Conservation (phyloP, 345 rosid genomes). For the Euphorbia peplus region DNA sequence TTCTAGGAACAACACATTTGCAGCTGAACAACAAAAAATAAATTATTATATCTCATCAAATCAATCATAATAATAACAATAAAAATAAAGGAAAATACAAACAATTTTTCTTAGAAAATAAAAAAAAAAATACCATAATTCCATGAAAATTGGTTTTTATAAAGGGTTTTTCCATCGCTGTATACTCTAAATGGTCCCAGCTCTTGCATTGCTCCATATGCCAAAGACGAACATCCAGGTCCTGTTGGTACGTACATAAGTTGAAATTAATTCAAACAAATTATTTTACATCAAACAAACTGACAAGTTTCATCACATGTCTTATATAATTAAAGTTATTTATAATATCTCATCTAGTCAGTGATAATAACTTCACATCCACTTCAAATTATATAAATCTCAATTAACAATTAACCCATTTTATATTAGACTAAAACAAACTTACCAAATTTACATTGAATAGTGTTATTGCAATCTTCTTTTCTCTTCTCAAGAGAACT, state of each 20-base stretch:
- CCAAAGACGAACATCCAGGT: conserved; percentile 47
- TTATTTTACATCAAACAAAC: background rate
- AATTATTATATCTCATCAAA: too few species aligned
- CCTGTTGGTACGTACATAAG: too few species aligned
- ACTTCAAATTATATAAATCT: too few species aligned
- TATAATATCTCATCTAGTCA: background rate
- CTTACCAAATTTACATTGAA: background rate
- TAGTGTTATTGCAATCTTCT: background rate
- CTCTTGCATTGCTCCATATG: conserved; percentile 45
- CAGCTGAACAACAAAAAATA: conserved; percentile 21
- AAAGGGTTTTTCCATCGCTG: conserved; percentile 43
- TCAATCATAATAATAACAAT: too few species aligned
- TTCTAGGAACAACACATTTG: conserved; percentile 39
- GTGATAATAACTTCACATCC: background rate
- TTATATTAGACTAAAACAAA: background rate
- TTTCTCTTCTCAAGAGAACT: background rate
- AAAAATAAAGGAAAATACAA: too few species aligned
- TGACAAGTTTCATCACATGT: background rate
- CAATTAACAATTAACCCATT: background rate
- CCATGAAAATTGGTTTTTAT: conserved; percentile 35
- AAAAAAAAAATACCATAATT: conserved; percentile 31
- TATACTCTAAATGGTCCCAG: conserved; percentile 42
- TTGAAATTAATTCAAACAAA: too few species aligned
- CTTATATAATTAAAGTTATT: too few species aligned
- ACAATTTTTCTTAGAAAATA: too few species aligned